phyloP scores from a whole-genome alignment of 2,329 filamentous ascomycete genomes.

The Talaromyces sp. region DNA sequence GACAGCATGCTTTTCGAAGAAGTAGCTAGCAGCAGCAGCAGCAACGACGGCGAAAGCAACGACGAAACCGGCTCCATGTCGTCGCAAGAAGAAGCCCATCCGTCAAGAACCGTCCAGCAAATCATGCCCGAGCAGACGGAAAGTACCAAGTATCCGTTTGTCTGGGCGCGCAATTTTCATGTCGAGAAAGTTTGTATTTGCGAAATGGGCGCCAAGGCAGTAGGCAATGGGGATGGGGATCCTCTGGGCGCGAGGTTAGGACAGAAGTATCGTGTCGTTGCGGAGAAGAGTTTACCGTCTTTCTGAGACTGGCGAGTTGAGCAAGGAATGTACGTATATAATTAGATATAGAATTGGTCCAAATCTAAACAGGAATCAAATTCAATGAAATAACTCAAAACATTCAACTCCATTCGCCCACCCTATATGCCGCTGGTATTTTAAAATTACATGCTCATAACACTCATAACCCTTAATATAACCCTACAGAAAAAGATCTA shows the following conservation, averaged over 20 bases:
- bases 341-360: not conserved
- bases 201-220: conserved; percentile 76
- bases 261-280: conserved; percentile 50
- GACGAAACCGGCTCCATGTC: conserved; percentile 1
- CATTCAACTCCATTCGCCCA: not conserved
- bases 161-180: conserved; percentile 65
- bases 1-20: not conserved
- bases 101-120: conserved; percentile 3
- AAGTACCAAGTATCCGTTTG: conserved; percentile 33
- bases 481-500: conserved; percentile 48
- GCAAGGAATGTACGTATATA: too few species aligned
- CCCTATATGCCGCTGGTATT: not conserved
- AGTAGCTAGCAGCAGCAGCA: conserved; percentile 1
- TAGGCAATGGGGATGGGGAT: conserved; percentile 40
- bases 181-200: conserved; percentile 74
- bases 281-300: conserved; percentile 22
- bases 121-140: conserved; percentile 15
- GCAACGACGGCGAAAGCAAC: conserved; percentile 1
- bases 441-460: not conserved
- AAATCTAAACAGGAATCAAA: not conserved
- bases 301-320: not conserved
- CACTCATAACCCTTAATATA: too few species aligned
- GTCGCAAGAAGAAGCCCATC: conserved; percentile 9
- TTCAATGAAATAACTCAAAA: not conserved
- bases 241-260: conserved; percentile 42